A percentile compares a stretch with the other conserved stretches of the same genome.
Conservation (phyloP, 2,329 filamentous ascomycete species). For the Graphilbum fragrans region DNA sequence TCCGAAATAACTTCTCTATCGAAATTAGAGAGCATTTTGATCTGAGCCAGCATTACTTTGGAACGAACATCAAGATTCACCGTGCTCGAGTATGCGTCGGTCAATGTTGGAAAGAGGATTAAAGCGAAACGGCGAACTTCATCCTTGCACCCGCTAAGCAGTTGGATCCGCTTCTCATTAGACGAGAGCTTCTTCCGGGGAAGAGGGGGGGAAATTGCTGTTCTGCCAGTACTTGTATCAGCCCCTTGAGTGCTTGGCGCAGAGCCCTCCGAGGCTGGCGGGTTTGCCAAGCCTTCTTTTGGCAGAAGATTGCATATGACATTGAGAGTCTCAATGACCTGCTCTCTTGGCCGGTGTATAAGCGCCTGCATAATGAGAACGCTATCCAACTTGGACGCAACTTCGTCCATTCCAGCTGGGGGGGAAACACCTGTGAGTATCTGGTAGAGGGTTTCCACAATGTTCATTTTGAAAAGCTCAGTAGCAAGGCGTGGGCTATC, state of each 20-base stretch:
- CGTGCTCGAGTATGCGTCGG: constrained; percentile 93
- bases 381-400: constrained; percentile 81
- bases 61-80: constrained; percentile 91
- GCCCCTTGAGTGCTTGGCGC: too few species aligned
- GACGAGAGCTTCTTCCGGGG: constrained; percentile 37
- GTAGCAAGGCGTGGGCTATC: constrained; percentile 79
- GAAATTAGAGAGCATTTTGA: constrained; percentile 97
- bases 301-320: constrained; percentile 84
- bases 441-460: constrained; percentile 95
- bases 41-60: constrained; percentile 87
- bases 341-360: constrained; percentile 88
- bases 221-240: too few species aligned
- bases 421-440: constrained; percentile 94
- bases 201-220: constrained; percentile 28
- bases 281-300: too few species aligned
- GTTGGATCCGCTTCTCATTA: constrained; percentile 70
- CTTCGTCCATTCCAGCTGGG: constrained; percentile 63
- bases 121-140: constrained; percentile 87
- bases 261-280: too few species aligned
- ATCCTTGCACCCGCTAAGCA: constrained; percentile 70
- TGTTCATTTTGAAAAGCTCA: constrained; percentile 88
- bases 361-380: constrained; percentile 98
- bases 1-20: constrained; percentile 75
- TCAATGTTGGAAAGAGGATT: constrained; percentile 87
- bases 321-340: constrained; percentile 94